These are phyloP conservation scores for Hortiboletus campestris DNA, from an alignment of 768 basidiomycete species.

Conservation along the genomic window DNA sequence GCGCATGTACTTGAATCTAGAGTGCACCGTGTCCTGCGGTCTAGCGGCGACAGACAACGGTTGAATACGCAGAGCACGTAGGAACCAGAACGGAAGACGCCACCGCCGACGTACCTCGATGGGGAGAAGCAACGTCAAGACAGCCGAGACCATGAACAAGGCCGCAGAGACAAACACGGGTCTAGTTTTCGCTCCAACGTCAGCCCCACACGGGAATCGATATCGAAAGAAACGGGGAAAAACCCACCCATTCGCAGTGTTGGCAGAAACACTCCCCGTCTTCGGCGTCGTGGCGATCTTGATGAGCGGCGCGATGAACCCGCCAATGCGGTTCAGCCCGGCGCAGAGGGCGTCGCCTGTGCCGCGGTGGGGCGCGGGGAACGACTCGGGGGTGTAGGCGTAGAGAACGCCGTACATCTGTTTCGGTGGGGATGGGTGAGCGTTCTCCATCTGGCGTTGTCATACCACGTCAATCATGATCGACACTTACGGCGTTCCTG, in stretches of 20 bases:
- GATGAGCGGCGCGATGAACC: conserved; percentile 48
- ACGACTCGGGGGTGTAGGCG: conserved; percentile 60
- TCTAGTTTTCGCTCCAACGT: conserved; percentile 19
- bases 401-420: conserved; percentile 54
- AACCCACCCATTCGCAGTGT: conserved; percentile 37
- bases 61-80: background rate
- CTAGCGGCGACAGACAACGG: conserved; percentile 2
- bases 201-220: background rate
- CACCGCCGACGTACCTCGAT: conserved; percentile 40
- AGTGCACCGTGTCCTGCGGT: conserved; percentile 28
- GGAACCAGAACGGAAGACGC: background rate
- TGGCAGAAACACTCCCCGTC: conserved; percentile 29
- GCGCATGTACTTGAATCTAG: background rate
- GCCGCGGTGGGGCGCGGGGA: conserved; percentile 56
- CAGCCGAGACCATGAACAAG: conserved; percentile 41
- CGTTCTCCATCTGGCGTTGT: background rate
- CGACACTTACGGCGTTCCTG: conserved; percentile 36
- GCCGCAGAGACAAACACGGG: conserved; percentile 50
- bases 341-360: conserved; percentile 51
- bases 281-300: conserved; percentile 43
- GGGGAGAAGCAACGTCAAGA: conserved; percentile 43
- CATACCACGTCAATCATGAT: background rate
- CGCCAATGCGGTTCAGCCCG: conserved; percentile 48
- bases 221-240: background rate
- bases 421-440: background rate